Conservation (phyloP, 2,329 filamentous ascomycete species). For the Fusarium sublunatum region DNA sequence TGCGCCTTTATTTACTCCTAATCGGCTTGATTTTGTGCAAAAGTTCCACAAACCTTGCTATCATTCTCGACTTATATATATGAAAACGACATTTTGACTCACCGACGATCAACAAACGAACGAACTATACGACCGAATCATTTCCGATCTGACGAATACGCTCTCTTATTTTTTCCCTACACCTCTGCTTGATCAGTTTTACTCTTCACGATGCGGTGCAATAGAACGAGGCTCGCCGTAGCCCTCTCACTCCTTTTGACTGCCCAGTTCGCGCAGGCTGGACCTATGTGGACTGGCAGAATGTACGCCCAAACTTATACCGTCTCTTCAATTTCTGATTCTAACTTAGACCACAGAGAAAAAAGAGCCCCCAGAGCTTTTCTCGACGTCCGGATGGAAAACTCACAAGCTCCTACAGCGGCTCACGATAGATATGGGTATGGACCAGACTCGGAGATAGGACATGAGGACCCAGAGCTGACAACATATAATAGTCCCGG, state of each 20-base stretch:
- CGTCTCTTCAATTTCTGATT: background rate
- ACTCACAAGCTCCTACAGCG: constrained; percentile 27
- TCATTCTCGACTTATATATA: constrained; percentile 10
- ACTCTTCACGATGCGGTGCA: constrained; percentile 39
- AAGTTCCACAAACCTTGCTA: constrained; percentile 15
- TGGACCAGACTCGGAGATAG: background rate
- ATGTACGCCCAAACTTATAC: constrained; percentile 41
- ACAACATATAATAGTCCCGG: constrained; percentile 26
- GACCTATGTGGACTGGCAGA: constrained; percentile 51
- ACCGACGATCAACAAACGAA: constrained; percentile 26
- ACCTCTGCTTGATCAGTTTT: constrained; percentile 1
- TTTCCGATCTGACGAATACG: constrained; percentile 15
- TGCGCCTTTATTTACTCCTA: constrained; percentile 20
- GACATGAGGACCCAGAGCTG: constrained; percentile 10
- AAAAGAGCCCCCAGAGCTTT: constrained; percentile 38
- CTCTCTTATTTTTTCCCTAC: constrained; percentile 12
- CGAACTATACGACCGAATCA: constrained; percentile 11
- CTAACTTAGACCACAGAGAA: constrained; percentile 34
- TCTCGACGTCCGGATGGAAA: constrained; percentile 26
- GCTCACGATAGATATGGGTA: constrained; percentile 38
- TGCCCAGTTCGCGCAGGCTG: constrained; percentile 49
- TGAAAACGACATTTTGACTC: constrained; percentile 24
- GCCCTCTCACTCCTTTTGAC: constrained; percentile 46
- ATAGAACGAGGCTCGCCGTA: constrained; percentile 32
- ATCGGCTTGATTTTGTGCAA: constrained; percentile 21